phyloP scores from a whole-genome alignment of 2,329 filamentous ascomycete species.

The Didymella segeticola region DNA sequence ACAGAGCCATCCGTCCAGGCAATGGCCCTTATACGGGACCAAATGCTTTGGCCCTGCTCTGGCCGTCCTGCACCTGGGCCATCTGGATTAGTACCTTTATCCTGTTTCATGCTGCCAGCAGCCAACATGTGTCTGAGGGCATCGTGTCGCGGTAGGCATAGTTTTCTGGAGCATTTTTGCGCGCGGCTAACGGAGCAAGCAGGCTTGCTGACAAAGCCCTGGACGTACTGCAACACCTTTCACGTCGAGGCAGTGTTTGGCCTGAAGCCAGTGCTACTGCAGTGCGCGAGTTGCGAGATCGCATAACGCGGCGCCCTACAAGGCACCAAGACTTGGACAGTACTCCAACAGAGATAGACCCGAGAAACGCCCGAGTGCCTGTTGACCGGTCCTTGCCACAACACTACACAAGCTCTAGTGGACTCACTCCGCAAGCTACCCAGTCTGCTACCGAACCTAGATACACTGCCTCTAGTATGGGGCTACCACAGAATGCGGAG shows the following conservation, averaged over 20 bases:
- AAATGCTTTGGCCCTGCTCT: conserved; percentile 49
- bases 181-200: not conserved
- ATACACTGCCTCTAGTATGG: not conserved
- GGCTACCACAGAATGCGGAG: not conserved
- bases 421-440: not conserved
- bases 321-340: not conserved
- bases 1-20: conserved; percentile 30
- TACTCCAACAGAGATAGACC: not conserved
- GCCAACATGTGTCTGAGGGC: conserved; percentile 50
- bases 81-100: conserved; percentile 63
- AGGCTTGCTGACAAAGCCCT: conserved; percentile 37
- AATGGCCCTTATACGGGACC: conserved; percentile 21
- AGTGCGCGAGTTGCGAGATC: conserved; percentile 31
- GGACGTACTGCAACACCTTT: conserved; percentile 34
- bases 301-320: conserved; percentile 18
- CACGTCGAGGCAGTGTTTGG: conserved; percentile 36
- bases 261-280: conserved; percentile 40
- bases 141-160: conserved; percentile 51
- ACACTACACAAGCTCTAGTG: conserved; percentile 6
- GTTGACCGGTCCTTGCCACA: not conserved
- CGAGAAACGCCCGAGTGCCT: not conserved
- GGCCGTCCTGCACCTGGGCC: conserved; percentile 62
- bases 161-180: not conserved
- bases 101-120: conserved; percentile 58
- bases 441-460: not conserved